Conservation (phyloP, 148 eudicot species). For the Diospyros kaki region DNA sequence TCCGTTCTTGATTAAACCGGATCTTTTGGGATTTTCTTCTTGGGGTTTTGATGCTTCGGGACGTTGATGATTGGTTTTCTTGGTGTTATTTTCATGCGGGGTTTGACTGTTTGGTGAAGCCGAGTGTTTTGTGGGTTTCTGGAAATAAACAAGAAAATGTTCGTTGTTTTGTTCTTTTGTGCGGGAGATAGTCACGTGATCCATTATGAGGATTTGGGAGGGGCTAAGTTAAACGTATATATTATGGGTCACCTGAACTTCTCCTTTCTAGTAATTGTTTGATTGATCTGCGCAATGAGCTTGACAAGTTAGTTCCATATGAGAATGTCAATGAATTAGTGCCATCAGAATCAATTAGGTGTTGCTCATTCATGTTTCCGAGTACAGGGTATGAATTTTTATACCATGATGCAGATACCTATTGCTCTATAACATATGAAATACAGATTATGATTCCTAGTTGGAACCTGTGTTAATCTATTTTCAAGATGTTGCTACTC, state of each 20-base stretch:
- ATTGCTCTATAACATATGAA: not conserved
- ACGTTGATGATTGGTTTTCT: not conserved
- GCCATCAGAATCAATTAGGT: not conserved
- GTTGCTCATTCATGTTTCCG: not conserved
- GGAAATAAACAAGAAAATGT: not conserved
- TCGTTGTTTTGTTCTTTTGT: not conserved
- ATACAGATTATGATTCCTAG: not conserved
- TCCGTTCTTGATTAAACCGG: not conserved
- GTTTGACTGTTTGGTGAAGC: not conserved
- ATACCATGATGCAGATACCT: not conserved
- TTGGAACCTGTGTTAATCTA: not conserved
- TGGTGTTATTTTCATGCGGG: not conserved
- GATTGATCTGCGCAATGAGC: not conserved
- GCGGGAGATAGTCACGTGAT: not conserved
- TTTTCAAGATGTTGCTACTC: no score
- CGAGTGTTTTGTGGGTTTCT: not conserved
- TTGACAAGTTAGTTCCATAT: not conserved
- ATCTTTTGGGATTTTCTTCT: not conserved
- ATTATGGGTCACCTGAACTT: not conserved
- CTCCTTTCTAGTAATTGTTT: no score
- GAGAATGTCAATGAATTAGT: not conserved
- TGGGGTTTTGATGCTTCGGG: not conserved
- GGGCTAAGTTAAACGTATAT: no score
- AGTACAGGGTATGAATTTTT: not conserved
- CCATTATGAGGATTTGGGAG: not conserved